Evolutionary conservation across 73 alveolate genomes (phyloP), one percentile per base, ranked within the genome.

Genomic region (Tetrahymena malaccensis): DNA sequence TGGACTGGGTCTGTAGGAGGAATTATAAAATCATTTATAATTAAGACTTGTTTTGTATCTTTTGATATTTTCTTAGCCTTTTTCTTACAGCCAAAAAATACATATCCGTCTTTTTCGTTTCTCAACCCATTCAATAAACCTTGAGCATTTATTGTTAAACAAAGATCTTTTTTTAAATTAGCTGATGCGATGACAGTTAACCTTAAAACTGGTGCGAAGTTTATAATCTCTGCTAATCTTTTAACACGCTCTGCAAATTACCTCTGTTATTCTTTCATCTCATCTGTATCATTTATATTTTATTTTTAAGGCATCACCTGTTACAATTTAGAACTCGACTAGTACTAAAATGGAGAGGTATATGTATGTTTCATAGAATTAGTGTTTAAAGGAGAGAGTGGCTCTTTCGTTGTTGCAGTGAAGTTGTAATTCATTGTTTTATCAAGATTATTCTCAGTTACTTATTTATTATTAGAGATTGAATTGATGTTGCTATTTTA

Each of bases 21-120:
- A 34, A 93, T 44, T n/a, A 93, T 93, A 93, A 93, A 93, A 34
- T 93, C 94, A 34, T 44, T 56, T 33, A 44, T 56, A 34, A 70
- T 11, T 27, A 27, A 27, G 17, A 21, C 89, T 70, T 70, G 21
- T 70, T n/a, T 70, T 5, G 37, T 70, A 70, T 70, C 89, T 25
- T 70, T 70, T 1, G 89, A 27, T 12, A 31, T 31, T 93, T 93
- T 93, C 40, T 56, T 93, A 1, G 70, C 83, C 27, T 93, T 93
- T 34, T 44, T 44, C 35, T 93, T 44, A 31, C 85, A 93, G 13
- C 94, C 94, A 93, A 93, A 93, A 93, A 44, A 93, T 16, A 56
- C 85, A 93, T 93, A 93, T 93, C 94, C 94, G 15, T 93, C 94
- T 34, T 93, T 93, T 93, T 93, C 85, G 34, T 93, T 93, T 93